Percentiles rank a stretch among this genome's conserved stretches.
Evolutionary conservation across 331 rosid species (phyloP).

Genomic region (Arachis monticola): DNA sequence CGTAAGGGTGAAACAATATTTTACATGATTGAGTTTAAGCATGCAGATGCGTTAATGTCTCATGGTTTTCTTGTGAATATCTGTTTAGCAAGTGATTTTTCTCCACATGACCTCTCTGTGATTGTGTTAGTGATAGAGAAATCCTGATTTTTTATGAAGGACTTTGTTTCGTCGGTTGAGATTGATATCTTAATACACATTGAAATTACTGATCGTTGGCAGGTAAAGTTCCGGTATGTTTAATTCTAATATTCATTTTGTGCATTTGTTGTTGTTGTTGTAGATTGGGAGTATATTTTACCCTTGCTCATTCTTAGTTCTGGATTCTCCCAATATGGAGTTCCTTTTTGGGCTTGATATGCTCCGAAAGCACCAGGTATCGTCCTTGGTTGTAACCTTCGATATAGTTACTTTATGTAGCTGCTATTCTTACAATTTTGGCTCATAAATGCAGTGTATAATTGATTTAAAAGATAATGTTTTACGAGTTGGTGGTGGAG

Average conservation of each 20-base stretch:
- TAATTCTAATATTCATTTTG: conserved; percentile 23
- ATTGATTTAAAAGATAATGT: conserved; percentile 87
- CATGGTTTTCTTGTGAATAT: conserved; percentile 3
- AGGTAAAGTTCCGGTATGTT: neutral
- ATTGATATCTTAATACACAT: conserved; percentile 2
- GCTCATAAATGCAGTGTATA: conserved; percentile 63
- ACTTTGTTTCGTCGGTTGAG: conserved; percentile 22
- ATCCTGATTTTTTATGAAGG: neutral
- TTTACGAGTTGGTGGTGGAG: conserved; percentile 95
- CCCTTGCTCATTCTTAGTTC: conserved; percentile 90
- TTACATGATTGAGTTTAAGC: conserved; percentile 18
- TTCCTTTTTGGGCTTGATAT: conserved; percentile 96
- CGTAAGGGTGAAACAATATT: neutral
- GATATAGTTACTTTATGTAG: neutral
- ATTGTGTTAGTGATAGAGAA: neutral
- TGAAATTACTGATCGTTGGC: conserved; percentile 7
- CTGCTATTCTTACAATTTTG: conserved; percentile 34
- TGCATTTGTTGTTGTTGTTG: conserved; percentile 10
- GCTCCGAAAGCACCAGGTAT: conserved; percentile 97
- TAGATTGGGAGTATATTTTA: conserved; percentile 89
- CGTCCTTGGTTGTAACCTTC: conserved; percentile 11
- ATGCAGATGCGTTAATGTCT: conserved; percentile 4
- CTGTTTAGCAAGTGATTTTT: neutral
- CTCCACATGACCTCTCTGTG: neutral
- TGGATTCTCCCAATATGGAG: conserved; percentile 93